Evolutionary conservation across 352 stramenopile genomes (phyloP).

Genomic region (Phytophthora palmivora): DNA sequence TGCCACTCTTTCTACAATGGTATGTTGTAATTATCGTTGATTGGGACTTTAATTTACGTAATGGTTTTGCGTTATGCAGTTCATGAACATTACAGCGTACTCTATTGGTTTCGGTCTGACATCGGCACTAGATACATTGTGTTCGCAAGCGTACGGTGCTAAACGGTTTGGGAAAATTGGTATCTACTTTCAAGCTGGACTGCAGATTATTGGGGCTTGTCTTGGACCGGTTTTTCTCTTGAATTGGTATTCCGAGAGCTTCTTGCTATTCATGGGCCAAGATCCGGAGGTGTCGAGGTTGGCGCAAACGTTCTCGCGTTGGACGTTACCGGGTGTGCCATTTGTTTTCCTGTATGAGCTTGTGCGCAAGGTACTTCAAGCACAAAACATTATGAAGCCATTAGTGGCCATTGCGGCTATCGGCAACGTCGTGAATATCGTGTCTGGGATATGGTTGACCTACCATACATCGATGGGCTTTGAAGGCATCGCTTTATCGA

Average conservation of each 20-base stretch:
- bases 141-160: conserved; percentile 70
- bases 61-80: conserved; percentile 32
- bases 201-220: conserved; percentile 57
- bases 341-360: conserved; percentile 87
- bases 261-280: conserved; percentile 57
- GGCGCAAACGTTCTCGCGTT: conserved; percentile 68
- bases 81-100: conserved; percentile 76
- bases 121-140: conserved; percentile 82
- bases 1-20: conserved; percentile 74
- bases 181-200: conserved; percentile 74
- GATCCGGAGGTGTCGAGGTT: conserved; percentile 56
- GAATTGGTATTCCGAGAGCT: conserved; percentile 64
- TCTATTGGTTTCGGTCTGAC: conserved; percentile 68
- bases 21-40: conserved; percentile 18
- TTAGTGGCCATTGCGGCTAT: conserved; percentile 71
- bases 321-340: conserved; percentile 62
- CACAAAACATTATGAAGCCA: conserved; percentile 80
- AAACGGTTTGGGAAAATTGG: conserved; percentile 72
- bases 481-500: conserved; percentile 70
- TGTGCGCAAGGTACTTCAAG: conserved; percentile 79
- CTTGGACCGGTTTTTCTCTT: conserved; percentile 58
- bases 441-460: conserved; percentile 68
- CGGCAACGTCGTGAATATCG: conserved; percentile 73
- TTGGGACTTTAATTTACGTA: not conserved
- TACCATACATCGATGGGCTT: conserved; percentile 80